Conservation (phyloP, 1,284 basidiomycete genomes). For the Fomitiporia mediterranea region DNA sequence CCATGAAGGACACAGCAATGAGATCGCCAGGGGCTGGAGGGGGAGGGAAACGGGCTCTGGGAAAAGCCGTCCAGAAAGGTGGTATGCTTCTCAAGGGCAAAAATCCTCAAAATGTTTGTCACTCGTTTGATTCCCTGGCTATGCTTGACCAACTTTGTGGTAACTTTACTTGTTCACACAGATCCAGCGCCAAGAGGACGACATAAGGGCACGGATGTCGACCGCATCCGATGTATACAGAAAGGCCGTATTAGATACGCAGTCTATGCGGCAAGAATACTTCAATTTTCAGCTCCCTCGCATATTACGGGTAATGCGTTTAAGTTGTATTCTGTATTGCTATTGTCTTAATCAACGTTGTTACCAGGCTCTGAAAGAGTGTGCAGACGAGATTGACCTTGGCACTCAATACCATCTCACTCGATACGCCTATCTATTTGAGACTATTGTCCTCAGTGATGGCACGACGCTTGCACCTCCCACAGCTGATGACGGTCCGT, state of each 20-base stretch:
- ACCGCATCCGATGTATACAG: constrained; percentile 84
- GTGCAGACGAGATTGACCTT: constrained; percentile 93
- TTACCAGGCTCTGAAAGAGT: constrained; percentile 86
- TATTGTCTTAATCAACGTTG: background rate
- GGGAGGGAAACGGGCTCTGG: constrained; percentile 73
- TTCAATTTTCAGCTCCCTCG: constrained; percentile 96
- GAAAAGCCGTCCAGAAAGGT: constrained; percentile 89
- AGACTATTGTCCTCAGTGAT: constrained; percentile 86
- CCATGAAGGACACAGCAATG: constrained; percentile 72
- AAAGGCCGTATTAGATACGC: constrained; percentile 88
- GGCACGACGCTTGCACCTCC: constrained; percentile 79
- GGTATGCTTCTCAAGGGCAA: constrained; percentile 89
- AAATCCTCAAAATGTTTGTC: constrained; percentile 83
- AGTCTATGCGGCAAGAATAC: constrained; percentile 90
- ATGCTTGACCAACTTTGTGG: background rate
- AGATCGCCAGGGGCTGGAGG: constrained; percentile 41
- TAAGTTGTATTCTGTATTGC: background rate
- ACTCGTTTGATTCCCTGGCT: too few species aligned
- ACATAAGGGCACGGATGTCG: constrained; percentile 83
- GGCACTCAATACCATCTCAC: constrained; percentile 96
- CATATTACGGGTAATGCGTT: constrained; percentile 76
- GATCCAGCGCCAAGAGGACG: constrained; percentile 94
- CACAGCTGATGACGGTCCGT: constrained; percentile 56
- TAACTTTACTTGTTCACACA: constrained; percentile 32
- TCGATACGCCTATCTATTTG: constrained; percentile 91